phyloP scores from a whole-genome alignment of 2,329 filamentous ascomycete genomes.

The Coniella lustricola region DNA sequence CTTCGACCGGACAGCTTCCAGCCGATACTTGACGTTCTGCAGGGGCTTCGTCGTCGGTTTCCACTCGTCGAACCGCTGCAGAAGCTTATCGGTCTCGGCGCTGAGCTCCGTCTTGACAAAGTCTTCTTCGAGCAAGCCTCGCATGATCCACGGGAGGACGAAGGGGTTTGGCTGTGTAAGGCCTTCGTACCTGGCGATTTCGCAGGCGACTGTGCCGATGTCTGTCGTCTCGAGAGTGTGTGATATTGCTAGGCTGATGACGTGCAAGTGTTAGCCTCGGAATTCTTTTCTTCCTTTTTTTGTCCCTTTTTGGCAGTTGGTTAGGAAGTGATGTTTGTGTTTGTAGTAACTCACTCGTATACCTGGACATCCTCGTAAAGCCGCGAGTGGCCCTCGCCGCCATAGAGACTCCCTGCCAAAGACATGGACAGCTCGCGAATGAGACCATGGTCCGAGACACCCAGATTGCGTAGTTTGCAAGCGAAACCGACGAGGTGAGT shows the following conservation, averaged over 20 bases:
- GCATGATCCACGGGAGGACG: slow-evolving; percentile 90
- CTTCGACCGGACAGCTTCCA: slow-evolving; percentile 87
- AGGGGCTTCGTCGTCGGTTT: slow-evolving; percentile 82
- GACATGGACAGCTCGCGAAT: slow-evolving; percentile 84
- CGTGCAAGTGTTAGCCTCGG: too few relatives aligned
- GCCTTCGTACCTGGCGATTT: slow-evolving; percentile 44
- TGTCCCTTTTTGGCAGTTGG: too few relatives aligned
- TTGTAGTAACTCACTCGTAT: slow-evolving; percentile 58
- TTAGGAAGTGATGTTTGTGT: too few relatives aligned
- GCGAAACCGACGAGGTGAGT: slow-evolving; percentile 89
- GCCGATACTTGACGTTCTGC: slow-evolving; percentile 90
- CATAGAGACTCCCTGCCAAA: slow-evolving; percentile 83
- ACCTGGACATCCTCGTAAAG: slow-evolving; percentile 86
- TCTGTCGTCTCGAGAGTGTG: slow-evolving; percentile 67
- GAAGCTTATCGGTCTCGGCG: slow-evolving; percentile 67
- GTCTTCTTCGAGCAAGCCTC: slow-evolving; percentile 85
- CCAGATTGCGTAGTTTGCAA: slow-evolving; percentile 87
- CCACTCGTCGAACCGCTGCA: slow-evolving; percentile 92
- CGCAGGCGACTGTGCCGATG: slow-evolving; percentile 39
- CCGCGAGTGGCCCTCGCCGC: slow-evolving; percentile 86
- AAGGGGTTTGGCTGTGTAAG: slow-evolving; percentile 68
- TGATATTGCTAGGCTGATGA: slow-evolving; percentile 54
- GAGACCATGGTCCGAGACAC: slow-evolving; percentile 85
- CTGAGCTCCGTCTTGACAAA: slow-evolving; percentile 76
- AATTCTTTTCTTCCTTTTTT: too few relatives aligned